Base-by-base conservation (phyloP, 768 basidiomycete species). In the Boletus vermiculosoides region DNA sequence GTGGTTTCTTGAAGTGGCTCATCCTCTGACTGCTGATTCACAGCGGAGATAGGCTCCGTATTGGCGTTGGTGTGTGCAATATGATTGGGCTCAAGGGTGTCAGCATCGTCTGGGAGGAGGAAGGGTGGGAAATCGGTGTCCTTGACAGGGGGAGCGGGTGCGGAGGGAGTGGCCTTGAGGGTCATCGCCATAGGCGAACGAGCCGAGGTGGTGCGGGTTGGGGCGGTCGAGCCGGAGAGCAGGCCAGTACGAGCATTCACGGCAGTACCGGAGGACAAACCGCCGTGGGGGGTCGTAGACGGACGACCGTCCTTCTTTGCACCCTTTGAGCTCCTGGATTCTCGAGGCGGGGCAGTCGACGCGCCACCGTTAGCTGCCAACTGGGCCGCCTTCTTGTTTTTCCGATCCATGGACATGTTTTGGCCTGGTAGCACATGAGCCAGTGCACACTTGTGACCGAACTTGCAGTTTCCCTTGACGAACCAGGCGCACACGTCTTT, bases 391-490 rank as follows among this genome's bases (percentile, higher is more conserved):
- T 92, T 92, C 78, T 98, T 98, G 78, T 98, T 98, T 82, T 97
- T 96, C 64, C 94, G 78, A 68, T 98, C 96, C 92, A 96, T 95
- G 8, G 88, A 83, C 85, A 95, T 89, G 67, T 82, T 87, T 76
- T 98, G 94, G 10, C 95, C 96, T 1, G 96, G 96, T 9, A 94
- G 80, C 52, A 99, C 80, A 70, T 98, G 96, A 1, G 94, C 94
- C 39, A 98, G 83, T 4, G 96, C 96, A 65, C 96, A 95, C 71
- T 98, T 80, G 65, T 78, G 85, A 7, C 80, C 87, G 61, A 88
- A 88, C 69, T 86, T 87, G 78, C 87, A 88, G 73, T 91, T 95
- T 0, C 96, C 95, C 74, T 98, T 98, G 60, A 96, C 83, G 66
- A 89, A 94, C 92, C 92, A 94, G 6, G 89, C 84, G 66, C 91